Evolutionary conservation across 2,329 filamentous ascomycete species (phyloP), one percentile per base, ranked within the genome.

Genomic region (Pseudocercospora musae): DNA sequence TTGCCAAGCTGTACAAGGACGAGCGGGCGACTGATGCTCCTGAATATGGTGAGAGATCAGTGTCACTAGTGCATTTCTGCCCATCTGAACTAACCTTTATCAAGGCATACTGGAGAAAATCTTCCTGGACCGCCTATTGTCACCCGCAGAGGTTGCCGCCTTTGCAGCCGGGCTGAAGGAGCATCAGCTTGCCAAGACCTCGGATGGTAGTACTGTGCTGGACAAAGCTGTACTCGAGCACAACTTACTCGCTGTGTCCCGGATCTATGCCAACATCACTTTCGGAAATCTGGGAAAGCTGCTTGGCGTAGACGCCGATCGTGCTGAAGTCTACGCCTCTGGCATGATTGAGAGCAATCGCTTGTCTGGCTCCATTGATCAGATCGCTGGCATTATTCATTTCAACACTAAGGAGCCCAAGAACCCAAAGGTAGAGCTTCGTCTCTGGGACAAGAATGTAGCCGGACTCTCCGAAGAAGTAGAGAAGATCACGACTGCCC

Each of bases 341-440:
- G 85, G 87, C 70, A 99, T 99, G 95, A 91, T 99, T 70, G 93
- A 98, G 80, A 93, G 97, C 77, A 92, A 91, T 9, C 87, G 95
- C 31, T 78, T 99, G 57, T 86, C 89, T 2, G 95, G 94, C 7
- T 87, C 89, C 61, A 98, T 99, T 72, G 94, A 99, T 77, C 95
- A 99, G 80, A 93, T 99, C 61, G 91, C 92, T 60, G 85, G 89
- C 13, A 80, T 93, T 10, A 93, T 99, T 63, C 92, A 88, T 79
- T 99, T 99, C 74, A 91, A 95, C 72, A 86, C 86, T 31, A 89
- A 91, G 71, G 88, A 87, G 7, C 57, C 58, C 55, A 31, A 65
- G 54, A 20, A 89, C 86, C 62, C 60, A 10, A 68, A 65, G 63
- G 86, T 84, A 74, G 89, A 92, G 77, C 84, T 96, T 76, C 85